Evolutionary conservation across 2,329 filamentous ascomycete genomes (phyloP).

Genomic region (Cladobotryum mycophilum): DNA sequence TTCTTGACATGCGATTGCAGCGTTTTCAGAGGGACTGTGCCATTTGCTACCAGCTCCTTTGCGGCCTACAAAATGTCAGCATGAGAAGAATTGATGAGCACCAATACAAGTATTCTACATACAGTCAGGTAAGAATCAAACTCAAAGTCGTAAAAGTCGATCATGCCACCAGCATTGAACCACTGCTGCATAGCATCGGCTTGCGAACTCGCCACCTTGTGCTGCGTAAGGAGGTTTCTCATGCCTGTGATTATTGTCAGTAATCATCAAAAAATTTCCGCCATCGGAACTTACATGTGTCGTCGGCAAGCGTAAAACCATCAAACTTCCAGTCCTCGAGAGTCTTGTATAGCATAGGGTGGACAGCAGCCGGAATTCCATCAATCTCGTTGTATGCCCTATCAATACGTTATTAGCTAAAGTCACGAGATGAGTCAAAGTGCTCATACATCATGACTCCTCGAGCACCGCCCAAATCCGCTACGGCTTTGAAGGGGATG

Average conservation of each 20-base stretch:
- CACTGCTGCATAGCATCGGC: conserved; percentile 9
- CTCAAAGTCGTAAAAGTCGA: conserved; percentile 9
- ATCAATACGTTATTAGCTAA: neutral
- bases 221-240: conserved; percentile 3
- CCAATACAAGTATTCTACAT: neutral
- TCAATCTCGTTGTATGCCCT: conserved; percentile 3
- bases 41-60: conserved; percentile 6
- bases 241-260: neutral
- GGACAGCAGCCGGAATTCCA: neutral
- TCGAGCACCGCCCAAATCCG: conserved; percentile 5
- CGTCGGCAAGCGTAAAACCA: conserved; percentile 6
- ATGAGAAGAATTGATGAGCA: neutral
- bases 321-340: conserved; percentile 7
- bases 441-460: conserved; percentile 4
- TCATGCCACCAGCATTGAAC: conserved; percentile 10
- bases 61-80: neutral
- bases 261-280: neutral
- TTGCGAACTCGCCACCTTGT: conserved; percentile 6
- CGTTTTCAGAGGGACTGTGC: conserved; percentile 1
- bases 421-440: neutral
- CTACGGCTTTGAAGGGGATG: conserved; percentile 4
- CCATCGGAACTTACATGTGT: neutral
- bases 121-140: conserved; percentile 5
- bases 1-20: conserved; percentile 6
- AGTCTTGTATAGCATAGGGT: conserved; percentile 2